Evolutionary conservation across 768 basidiomycete genomes (phyloP), one percentile per base, ranked within the genome.

Genomic region (Ephemerocybe angulata): DNA sequence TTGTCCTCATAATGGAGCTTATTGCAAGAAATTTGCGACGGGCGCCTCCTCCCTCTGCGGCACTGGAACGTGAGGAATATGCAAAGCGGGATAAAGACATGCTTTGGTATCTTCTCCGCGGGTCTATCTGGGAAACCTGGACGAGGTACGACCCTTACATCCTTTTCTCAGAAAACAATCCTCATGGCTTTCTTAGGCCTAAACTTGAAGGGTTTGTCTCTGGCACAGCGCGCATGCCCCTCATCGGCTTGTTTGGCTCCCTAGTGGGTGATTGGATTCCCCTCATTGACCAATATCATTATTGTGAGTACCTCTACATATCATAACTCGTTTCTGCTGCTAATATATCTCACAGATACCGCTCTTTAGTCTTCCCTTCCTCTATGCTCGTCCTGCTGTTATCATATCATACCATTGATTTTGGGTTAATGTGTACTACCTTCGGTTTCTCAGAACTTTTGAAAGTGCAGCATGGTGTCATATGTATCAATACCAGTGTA

Each of bases 221-320:
- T 58, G 73, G 67, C 40, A 77, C 82, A 19, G 74, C 82, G 3
- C 73, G 73, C 53, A 77, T 76, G 42, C 90, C 90, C 15, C 49
- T 92, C 25, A 63, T 93, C 25, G 82, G 85, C n/a, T 65, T 91
- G 46, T 68, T 90, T 37, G 77, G 88, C 59, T 81, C 84, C 24
- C 71, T 93, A 55, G 66, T 90, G 55, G 85, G 83, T 59, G 90
- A 92, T 63, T 93, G 92, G 91, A 83, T 93, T 59, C 92, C 90
- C 19, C 72, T 93, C 66, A 89, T 93, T 57, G 84, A 93, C 66
- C 88, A 90, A 65, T 93, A 93, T 72, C 86, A 93, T 74, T 93
- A 93, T 77, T 93, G 91, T 91, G 64, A 57, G 91, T 77, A 13
- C 35, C 31, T 35, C 29, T 30, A 17, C 28, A 17, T 19, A 13